Percentiles rank a stretch among this genome's conserved stretches.
These are phyloP conservation scores for Clitocybe nebularis DNA, from an alignment of 1,284 basidiomycete genomes.

Conservation along the genomic window DNA sequence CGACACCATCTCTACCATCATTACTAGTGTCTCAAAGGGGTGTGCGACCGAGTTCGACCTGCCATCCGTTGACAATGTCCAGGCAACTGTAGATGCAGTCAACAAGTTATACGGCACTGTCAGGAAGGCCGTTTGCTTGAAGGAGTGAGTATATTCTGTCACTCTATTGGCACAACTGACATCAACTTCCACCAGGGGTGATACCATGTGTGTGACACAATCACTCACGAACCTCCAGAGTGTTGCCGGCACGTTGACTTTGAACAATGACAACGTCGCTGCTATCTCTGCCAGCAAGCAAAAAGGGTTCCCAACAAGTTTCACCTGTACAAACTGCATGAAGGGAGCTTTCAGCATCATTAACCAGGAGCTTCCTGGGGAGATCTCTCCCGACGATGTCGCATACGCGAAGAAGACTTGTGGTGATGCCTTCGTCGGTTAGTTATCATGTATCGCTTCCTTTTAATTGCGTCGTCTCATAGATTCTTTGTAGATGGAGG, in stretches of 20 bases:
- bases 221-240: conserved; percentile 43
- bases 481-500: conserved; percentile 14
- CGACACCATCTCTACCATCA: conserved; percentile 34
- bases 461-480: not conserved
- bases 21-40: conserved; percentile 38
- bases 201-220: conserved; percentile 43
- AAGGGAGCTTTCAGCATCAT: conserved; percentile 40
- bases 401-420: conserved; percentile 27
- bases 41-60: conserved; percentile 45
- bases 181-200: conserved; percentile 15
- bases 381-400: conserved; percentile 19
- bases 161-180: not conserved
- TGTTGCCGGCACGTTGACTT: conserved; percentile 31
- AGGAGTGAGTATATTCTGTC: conserved; percentile 41
- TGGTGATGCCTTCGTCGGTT: conserved; percentile 42
- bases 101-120: conserved; percentile 46
- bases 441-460: conserved; percentile 13
- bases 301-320: conserved; percentile 26
- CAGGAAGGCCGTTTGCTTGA: conserved; percentile 48
- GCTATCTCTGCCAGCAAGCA: conserved; percentile 22
- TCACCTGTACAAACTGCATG: conserved; percentile 44
- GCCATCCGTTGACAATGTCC: conserved; percentile 10
- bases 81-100: conserved; percentile 26
- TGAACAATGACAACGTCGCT: conserved; percentile 23
- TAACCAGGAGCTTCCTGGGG: conserved; percentile 25